phyloP scores from a whole-genome alignment of 2,329 filamentous ascomycete species.

The Massarina eburnea region DNA sequence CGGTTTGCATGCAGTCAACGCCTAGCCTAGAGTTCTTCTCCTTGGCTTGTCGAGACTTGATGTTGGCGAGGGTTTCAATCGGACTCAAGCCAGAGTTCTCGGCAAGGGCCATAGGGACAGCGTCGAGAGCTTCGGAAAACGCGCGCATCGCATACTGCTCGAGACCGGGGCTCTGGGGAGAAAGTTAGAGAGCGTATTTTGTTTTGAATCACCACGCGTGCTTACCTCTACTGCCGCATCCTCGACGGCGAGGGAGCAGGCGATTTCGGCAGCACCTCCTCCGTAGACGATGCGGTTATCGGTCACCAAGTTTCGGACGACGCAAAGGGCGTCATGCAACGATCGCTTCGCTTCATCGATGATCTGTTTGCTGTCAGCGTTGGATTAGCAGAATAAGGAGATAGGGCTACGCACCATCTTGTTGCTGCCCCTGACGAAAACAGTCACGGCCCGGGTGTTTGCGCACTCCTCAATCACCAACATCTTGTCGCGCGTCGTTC shows the following conservation, averaged over 20 bases:
- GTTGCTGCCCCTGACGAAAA: constrained; percentile 96
- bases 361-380: constrained; percentile 60
- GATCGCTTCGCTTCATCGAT: constrained; percentile 99
- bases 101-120: constrained; percentile 90
- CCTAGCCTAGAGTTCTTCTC: constrained; percentile 77
- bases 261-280: constrained; percentile 94
- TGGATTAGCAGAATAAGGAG: neutral
- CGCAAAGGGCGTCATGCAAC: constrained; percentile 94
- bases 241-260: constrained; percentile 93
- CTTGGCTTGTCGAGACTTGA: constrained; percentile 97
- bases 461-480: constrained; percentile 98
- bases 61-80: constrained; percentile 89
- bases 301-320: constrained; percentile 91
- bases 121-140: constrained; percentile 91
- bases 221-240: constrained; percentile 80
- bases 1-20: constrained; percentile 96
- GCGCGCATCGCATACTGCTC: constrained; percentile 99
- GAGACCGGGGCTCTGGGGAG: constrained; percentile 75
- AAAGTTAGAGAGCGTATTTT: constrained; percentile 7
- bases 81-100: constrained; percentile 97
- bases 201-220: constrained; percentile 1
- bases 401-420: constrained; percentile 75
- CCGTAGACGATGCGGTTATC: constrained; percentile 98
- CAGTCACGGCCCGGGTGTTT: constrained; percentile 93
- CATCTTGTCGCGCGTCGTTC: constrained; percentile 99